Evolutionary conservation across 345 rosid species (phyloP), one percentile per base, ranked within the genome.

Genomic region (Arabis hirsuta): DNA sequence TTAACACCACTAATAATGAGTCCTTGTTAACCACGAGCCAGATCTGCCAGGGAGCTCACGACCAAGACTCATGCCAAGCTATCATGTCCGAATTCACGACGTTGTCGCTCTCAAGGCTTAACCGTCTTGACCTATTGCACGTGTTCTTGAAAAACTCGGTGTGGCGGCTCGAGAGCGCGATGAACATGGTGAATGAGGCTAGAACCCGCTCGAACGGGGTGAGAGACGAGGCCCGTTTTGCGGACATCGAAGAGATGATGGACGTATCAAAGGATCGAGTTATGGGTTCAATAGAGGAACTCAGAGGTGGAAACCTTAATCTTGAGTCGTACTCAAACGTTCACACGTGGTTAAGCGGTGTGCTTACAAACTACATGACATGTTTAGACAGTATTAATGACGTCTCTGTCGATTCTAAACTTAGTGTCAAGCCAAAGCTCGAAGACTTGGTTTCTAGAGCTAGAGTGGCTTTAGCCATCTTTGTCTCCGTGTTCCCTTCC

Each of bases 291-390:
- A 67, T 84, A 47, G 82, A 26, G 13, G 85, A 87, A 78, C 70
- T 89, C 65, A 32, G 66, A 69, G 44, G 67, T 73, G 55, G 67
- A 71, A 62, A 78, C 62, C 72, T 41, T 57, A 34, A 54, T 38
- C 34, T 54, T 56, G 69, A 36, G 75, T 84, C 91, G 1, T 51
- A 59, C 56, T 71, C 79, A 8, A 87, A 88, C 64, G 88, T 84
- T 5, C 84, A 88, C 45, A 59, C 90, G 29, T 92, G 98, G 98
- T 79, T 92, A 57, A 90, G 98, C 74, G 73, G 87, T 24, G 87
- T 89, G 11, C 82, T 92, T 63, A 88, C 97, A 10, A 90, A 90
- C 74, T 88, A 88, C 43, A 80, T 84, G 86, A 90, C 97, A 5
- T 90, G 97, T 73, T 65, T 80, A 29, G 98, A 92, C 46, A 83